These are phyloP conservation scores for Gnaphalium uliginosum DNA, from an alignment of 129 eudicot species.

Conservation along the genomic window DNA sequence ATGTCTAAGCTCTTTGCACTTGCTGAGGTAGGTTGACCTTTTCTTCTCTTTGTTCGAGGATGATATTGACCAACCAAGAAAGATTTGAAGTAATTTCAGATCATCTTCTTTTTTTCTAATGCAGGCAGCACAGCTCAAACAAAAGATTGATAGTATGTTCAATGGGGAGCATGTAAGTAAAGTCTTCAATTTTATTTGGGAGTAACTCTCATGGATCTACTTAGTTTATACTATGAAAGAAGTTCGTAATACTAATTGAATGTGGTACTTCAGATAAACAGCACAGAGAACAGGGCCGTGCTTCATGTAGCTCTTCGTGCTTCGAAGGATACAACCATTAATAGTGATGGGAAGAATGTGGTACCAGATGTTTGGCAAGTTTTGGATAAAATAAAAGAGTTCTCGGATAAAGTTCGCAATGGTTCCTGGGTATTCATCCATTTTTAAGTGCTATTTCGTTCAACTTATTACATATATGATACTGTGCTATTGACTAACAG, in stretches of 20 bases:
- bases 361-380: slow-evolving; percentile 99
- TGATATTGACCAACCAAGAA: not conserved
- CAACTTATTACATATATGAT: not conserved
- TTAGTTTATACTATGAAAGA: not conserved
- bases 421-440: slow-evolving; percentile 81
- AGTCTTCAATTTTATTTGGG: not conserved
- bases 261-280: slow-evolving; percentile 65
- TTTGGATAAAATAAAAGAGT: slow-evolving; percentile 81
- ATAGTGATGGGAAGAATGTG: slow-evolving; percentile 92
- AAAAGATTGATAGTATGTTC: slow-evolving; percentile 79
- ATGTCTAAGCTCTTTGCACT: slow-evolving; percentile 63
- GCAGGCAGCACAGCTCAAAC: slow-evolving; percentile 79
- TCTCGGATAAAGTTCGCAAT: slow-evolving; percentile 88
- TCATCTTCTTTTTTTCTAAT: slow-evolving; percentile 18
- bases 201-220: not conserved
- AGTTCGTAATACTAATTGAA: not conserved
- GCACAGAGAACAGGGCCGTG: slow-evolving; percentile 88
- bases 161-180: slow-evolving; percentile 85
- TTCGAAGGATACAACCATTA: slow-evolving; percentile 72
- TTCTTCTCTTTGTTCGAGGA: slow-evolving; percentile 9
- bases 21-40: slow-evolving; percentile 63
- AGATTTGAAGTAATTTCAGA: slow-evolving; percentile 14
- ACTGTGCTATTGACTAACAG: slow-evolving; percentile 15
- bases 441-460: slow-evolving; percentile 2
- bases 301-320: slow-evolving; percentile 99